phyloP scores from a whole-genome alignment of 106 monocot genomes.

The Phalaenopsis aphrodite region DNA sequence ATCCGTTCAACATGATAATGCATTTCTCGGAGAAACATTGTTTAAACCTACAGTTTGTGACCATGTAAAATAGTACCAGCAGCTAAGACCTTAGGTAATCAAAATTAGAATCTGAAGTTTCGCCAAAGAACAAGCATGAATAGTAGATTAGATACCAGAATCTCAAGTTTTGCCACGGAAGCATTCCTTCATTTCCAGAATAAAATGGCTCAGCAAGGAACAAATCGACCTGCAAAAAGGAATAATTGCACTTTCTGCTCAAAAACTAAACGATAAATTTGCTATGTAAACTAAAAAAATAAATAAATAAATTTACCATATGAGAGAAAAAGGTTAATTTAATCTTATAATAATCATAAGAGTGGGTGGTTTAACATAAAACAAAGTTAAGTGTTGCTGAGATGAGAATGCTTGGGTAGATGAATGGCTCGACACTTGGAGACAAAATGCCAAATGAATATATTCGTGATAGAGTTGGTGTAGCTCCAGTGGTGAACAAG shows the following conservation, averaged over 20 bases:
- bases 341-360: too few species aligned
- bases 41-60: background rate
- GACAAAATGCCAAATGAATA: too few species aligned
- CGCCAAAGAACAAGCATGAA: background rate
- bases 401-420: too few species aligned
- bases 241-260: background rate
- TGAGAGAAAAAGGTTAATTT: too few species aligned
- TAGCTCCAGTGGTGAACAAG: too few species aligned
- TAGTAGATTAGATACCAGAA: constrained; percentile 52
- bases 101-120: too few species aligned
- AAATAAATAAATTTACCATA: too few species aligned
- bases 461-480: too few species aligned
- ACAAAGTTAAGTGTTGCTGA: too few species aligned
- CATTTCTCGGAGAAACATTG: background rate
- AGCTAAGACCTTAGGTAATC: background rate
- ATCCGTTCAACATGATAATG: background rate
- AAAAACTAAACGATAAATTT: background rate
- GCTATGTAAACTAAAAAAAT: background rate
- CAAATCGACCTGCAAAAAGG: constrained; percentile 59
- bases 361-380: too few species aligned
- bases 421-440: too few species aligned
- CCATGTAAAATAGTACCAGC: background rate
- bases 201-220: constrained; percentile 90
- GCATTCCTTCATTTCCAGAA: constrained; percentile 79
- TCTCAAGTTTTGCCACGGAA: constrained; percentile 86